Conservation (phyloP, 139 green algal species). For the Limnomonas spitsbergensis region DNA sequence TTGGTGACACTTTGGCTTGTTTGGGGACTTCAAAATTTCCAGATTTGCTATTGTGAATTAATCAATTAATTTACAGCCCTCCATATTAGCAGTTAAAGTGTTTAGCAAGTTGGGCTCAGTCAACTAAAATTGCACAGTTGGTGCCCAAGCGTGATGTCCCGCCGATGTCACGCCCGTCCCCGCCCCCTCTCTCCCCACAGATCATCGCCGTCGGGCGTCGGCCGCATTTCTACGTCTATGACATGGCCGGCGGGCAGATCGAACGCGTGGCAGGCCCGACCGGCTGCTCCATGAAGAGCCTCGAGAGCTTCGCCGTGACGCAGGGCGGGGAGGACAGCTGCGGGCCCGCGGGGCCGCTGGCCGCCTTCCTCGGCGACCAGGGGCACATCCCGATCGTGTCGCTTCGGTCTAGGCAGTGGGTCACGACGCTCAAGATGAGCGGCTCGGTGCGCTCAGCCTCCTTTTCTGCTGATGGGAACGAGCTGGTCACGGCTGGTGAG, state of each 20-base stretch:
- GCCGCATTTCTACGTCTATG: conserved; percentile 83
- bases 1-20: too few species aligned
- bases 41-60: too few species aligned
- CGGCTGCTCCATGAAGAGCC: conserved; percentile 43
- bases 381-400: conserved; percentile 71
- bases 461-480: conserved; percentile 65
- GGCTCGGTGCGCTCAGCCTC: conserved; percentile 67
- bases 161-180: not conserved
- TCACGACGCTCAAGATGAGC: conserved; percentile 81
- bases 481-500: conserved; percentile 70
- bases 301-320: conserved; percentile 72
- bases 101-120: too few species aligned
- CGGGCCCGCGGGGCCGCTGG: conserved; percentile 25
- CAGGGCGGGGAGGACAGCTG: not conserved
- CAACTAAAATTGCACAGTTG: too few species aligned
- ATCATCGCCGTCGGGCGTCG: conserved; percentile 71
- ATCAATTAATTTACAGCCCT: too few species aligned
- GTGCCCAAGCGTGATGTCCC: not conserved
- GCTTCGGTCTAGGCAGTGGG: conserved; percentile 59
- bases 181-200: not conserved
- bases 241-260: conserved; percentile 60
- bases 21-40: too few species aligned
- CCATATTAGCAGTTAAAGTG: too few species aligned
- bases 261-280: conserved; percentile 60
- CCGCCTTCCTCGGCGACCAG: conserved; percentile 83